phyloP scores from a whole-genome alignment of 305 asterid species.

The Lippia alba region DNA sequence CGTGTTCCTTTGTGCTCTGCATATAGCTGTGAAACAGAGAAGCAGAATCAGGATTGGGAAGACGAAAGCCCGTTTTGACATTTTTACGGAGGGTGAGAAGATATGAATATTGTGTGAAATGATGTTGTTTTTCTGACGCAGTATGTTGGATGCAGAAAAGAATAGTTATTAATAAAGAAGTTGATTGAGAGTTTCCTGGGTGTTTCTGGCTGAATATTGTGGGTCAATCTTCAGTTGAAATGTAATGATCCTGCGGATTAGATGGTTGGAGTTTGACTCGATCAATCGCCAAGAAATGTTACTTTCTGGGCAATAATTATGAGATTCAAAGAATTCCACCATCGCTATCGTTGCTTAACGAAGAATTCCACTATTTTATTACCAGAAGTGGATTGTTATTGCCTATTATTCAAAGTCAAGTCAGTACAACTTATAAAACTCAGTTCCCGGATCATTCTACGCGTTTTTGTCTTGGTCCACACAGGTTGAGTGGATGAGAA shows the following conservation, averaged over 20 bases:
- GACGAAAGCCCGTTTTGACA: constrained; percentile 2
- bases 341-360: not conserved
- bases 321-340: constrained; percentile 10
- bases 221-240: constrained; percentile 20
- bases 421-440: not conserved
- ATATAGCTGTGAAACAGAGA: constrained; percentile 14
- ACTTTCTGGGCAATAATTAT: constrained; percentile 30
- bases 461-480: constrained; percentile 26
- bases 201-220: not conserved
- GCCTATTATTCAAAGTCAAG: constrained; percentile 29
- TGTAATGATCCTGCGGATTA: constrained; percentile 17
- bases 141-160: not conserved
- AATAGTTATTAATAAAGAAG: not conserved
- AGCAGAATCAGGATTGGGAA: constrained; percentile 31
- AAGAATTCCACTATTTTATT: not conserved
- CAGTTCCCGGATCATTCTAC: constrained; percentile 16
- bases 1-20: constrained; percentile 29
- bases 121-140: not conserved
- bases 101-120: not conserved
- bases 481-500: constrained; percentile 18
- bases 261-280: constrained; percentile 29
- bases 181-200: constrained; percentile 30
- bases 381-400: not conserved
- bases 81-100: constrained; percentile 19
- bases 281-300: not conserved